A percentile compares a stretch with the other conserved stretches of the same genome.
Evolutionary conservation across 1,284 basidiomycete species (phyloP).

Genomic region (Ganoderma lucidum): DNA sequence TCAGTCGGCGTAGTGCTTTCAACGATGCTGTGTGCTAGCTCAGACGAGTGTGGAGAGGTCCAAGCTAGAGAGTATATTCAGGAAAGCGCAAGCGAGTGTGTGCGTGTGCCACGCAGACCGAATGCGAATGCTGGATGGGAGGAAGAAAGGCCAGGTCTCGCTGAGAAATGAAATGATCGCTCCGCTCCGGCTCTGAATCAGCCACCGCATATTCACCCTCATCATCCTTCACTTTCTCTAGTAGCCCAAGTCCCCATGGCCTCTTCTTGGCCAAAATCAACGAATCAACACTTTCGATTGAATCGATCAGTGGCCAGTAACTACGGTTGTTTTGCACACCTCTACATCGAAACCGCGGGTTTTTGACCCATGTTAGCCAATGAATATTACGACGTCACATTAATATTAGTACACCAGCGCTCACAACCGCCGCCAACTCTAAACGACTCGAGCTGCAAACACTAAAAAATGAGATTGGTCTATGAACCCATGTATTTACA

Average conservation of each 20-base stretch:
- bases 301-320: not conserved
- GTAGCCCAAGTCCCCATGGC: not conserved
- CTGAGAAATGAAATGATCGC: slow-evolving; percentile 13
- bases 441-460: not conserved
- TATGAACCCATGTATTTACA: slow-evolving; percentile 34
- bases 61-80: slow-evolving; percentile 6
- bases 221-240: slow-evolving; percentile 2
- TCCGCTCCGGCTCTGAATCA: slow-evolving; percentile 16
- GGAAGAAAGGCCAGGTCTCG: slow-evolving; percentile 8
- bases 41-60: slow-evolving; percentile 6
- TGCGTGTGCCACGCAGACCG: slow-evolving; percentile 16
- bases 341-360: not conserved
- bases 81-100: slow-evolving; percentile 18
- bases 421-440: not conserved
- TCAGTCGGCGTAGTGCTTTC: slow-evolving; percentile 1
- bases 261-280: not conserved
- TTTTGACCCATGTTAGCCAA: not conserved
- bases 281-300: not conserved
- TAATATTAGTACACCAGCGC: not conserved
- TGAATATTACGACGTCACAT: not conserved
- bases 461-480: not conserved
- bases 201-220: slow-evolving; percentile 11
- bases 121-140: slow-evolving; percentile 19
- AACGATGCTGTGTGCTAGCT: not conserved
- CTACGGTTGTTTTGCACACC: not conserved